Base-by-base conservation (phyloP, 2,329 filamentous ascomycete species). In the Fusarium sp. region DNA sequence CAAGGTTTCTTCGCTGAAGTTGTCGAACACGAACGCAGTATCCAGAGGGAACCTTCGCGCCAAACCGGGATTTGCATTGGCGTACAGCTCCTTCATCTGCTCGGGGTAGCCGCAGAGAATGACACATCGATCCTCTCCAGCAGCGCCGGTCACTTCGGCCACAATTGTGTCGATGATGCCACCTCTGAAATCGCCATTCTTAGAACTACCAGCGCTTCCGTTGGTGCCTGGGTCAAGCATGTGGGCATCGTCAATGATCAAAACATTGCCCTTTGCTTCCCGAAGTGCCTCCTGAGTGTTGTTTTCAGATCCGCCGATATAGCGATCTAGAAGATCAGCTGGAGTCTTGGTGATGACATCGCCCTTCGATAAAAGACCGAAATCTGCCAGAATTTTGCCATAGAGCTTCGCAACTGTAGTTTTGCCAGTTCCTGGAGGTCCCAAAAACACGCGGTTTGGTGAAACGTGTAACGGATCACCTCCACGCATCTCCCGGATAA, bases 221-320 rank as follows among this genome's bases (percentile, higher is more conserved):
- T 64, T 76, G 2, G 62, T 67, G 15, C 81, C 81, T 2, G 79
- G 76, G 50, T 84, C 85, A 0, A 94, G 82, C 70, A 88, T 88
- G 68, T 94, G 93, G 0, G 91, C 91, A 73, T 94, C 91, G 62
- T 94, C 91, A 14, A 94, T 92, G 35, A 94, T 87, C 0, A 94
- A 82, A 2, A 94, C 89, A 70, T 93, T 94, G 1, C 91, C 91
- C 3, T 84, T 69, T 0, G 89, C 87, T 0, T 87, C 80, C 2
- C 85, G 86, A 0, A 94, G 81, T 15, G 93, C 92, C 0, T 81
- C 87, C 70, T 91, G 93, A 0, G 91, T 93, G 35, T 88, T 87
- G 11, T 84, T 81, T 74, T 94, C 91, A 0, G 91, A 93, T 10
- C 83, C 81, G 2, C 91, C 91, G 0, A 94, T 70, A 2, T 77